A percentile compares a stretch with the other conserved stretches of the same genome.
These are phyloP conservation scores for Clonostachys solani DNA, from an alignment of 2,329 filamentous ascomycete genomes.

Conservation along the genomic window DNA sequence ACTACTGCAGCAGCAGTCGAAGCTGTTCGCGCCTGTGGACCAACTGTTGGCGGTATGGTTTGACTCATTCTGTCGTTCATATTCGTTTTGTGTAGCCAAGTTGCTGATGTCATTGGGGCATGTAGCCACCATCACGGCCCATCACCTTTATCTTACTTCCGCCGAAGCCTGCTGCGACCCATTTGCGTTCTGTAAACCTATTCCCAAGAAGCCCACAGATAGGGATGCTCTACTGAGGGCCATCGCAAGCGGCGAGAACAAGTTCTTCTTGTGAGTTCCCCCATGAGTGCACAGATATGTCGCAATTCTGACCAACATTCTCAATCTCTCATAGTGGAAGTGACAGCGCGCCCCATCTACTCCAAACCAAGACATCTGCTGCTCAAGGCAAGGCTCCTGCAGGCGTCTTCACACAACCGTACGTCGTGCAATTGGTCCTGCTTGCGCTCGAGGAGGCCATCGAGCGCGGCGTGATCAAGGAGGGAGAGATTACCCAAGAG, in stretches of 20 bases:
- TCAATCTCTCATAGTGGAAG: slow-evolving; percentile 31
- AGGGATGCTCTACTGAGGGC: slow-evolving; percentile 68
- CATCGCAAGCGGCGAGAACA: slow-evolving; percentile 51
- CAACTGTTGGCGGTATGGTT: slow-evolving; percentile 60
- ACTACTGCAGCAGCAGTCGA: slow-evolving; percentile 78
- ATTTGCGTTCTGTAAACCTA: slow-evolving; percentile 69
- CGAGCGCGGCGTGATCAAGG: slow-evolving; percentile 43
- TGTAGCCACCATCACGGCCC: slow-evolving; percentile 73
- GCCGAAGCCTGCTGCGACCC: slow-evolving; percentile 62
- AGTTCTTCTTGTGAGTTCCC: slow-evolving; percentile 65
- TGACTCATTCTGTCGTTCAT: neutral
- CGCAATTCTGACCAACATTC: slow-evolving; percentile 2
- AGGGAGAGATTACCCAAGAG: slow-evolving; percentile 49
- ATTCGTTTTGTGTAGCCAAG: neutral
- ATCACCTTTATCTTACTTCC: slow-evolving; percentile 77
- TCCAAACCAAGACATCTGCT: slow-evolving; percentile 46
- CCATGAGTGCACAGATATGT: neutral
- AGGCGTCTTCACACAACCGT: slow-evolving; percentile 77
- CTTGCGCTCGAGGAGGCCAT: slow-evolving; percentile 57
- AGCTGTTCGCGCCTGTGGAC: slow-evolving; percentile 72
- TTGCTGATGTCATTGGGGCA: neutral
- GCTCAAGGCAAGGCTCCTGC: slow-evolving; percentile 54
- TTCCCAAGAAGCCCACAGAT: slow-evolving; percentile 68
- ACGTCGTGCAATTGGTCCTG: slow-evolving; percentile 61
- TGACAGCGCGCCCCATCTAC: slow-evolving; percentile 62